A percentile compares a stretch with the other conserved stretches of the same genome.
These are phyloP conservation scores for Spinellus fusiger DNA, from an alignment of 192 early-diverging fungal genomes.

Conservation along the genomic window DNA sequence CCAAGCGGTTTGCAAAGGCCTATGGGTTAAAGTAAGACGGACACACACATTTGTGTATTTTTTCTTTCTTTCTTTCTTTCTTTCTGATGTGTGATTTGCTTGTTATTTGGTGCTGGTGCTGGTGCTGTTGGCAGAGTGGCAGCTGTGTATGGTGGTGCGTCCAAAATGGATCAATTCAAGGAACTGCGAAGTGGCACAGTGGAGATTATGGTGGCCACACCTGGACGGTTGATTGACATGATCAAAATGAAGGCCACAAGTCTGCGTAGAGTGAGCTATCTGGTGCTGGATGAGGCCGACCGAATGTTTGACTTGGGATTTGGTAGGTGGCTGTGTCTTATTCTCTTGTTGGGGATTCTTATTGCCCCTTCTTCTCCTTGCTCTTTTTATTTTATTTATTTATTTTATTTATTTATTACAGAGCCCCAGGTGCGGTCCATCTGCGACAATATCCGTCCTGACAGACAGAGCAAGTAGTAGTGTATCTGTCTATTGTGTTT, in stretches of 20 bases:
- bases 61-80: background rate
- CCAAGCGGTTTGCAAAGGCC: conserved; percentile 75
- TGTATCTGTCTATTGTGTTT: background rate
- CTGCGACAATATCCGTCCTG: conserved; percentile 74
- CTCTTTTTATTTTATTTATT: background rate
- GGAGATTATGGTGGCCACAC: conserved; percentile 80
- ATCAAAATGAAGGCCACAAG: conserved; percentile 85
- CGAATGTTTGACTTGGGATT: conserved; percentile 95
- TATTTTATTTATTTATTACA: conserved; percentile 5
- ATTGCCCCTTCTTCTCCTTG: background rate
- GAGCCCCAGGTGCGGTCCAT: conserved; percentile 76
- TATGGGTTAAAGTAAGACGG: conserved; percentile 51
- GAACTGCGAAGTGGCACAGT: conserved; percentile 56
- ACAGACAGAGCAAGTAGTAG: conserved; percentile 60
- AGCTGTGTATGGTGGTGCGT: conserved; percentile 75
- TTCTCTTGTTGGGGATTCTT: background rate
- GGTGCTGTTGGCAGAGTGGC: conserved; percentile 41
- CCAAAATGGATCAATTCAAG: conserved; percentile 81
- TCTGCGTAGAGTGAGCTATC: conserved; percentile 69
- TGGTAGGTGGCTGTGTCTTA: too few relatives aligned
- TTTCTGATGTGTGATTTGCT: too few relatives aligned
- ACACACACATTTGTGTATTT: background rate
- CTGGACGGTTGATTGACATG: conserved; percentile 83
- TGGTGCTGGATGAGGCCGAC: conserved; percentile 96
- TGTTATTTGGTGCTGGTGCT: background rate